These are phyloP conservation scores for Cardamine resedifolia DNA, from an alignment of 345 rosid genomes.

Conservation along the genomic window DNA sequence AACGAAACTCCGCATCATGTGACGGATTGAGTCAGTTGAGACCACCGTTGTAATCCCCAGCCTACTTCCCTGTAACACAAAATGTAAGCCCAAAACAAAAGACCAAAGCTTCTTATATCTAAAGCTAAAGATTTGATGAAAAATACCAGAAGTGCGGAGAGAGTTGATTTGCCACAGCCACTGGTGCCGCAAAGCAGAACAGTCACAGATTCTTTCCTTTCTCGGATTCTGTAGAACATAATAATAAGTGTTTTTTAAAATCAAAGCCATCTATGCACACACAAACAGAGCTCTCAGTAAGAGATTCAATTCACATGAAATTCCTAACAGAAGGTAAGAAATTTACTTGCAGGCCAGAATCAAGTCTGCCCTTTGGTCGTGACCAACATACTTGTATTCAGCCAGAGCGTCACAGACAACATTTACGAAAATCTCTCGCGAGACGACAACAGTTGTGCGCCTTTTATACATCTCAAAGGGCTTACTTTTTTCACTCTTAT, in stretches of 20 bases:
- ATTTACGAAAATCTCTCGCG: constrained; percentile 63
- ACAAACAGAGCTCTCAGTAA: not conserved
- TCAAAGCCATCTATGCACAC: not conserved
- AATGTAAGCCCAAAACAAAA: too few species aligned
- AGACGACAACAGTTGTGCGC: constrained; percentile 74
- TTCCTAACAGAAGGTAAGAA: constrained; percentile 5
- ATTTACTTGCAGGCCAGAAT: constrained; percentile 88
- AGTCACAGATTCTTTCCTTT: constrained; percentile 93
- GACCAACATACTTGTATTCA: constrained; percentile 94
- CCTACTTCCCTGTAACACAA: constrained; percentile 53
- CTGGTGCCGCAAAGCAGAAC: constrained; percentile 97
- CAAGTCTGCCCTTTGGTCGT: constrained; percentile 95
- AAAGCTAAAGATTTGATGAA: too few species aligned
- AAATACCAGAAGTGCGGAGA: constrained; percentile 92
- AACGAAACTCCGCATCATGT: constrained; percentile 98
- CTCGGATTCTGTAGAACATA: constrained; percentile 72
- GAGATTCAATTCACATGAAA: not conserved
- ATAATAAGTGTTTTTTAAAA: not conserved
- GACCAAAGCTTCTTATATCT: too few species aligned
- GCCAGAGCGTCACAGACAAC: constrained; percentile 83
- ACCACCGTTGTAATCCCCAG: constrained; percentile 91
- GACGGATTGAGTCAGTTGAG: constrained; percentile 94
- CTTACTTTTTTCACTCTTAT: constrained; percentile 44
- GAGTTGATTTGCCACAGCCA: constrained; percentile 99
- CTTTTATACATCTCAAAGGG: constrained; percentile 86